Conservation (phyloP, 495 filamentous ascomycete genomes). For the Neurospora intermedia region DNA sequence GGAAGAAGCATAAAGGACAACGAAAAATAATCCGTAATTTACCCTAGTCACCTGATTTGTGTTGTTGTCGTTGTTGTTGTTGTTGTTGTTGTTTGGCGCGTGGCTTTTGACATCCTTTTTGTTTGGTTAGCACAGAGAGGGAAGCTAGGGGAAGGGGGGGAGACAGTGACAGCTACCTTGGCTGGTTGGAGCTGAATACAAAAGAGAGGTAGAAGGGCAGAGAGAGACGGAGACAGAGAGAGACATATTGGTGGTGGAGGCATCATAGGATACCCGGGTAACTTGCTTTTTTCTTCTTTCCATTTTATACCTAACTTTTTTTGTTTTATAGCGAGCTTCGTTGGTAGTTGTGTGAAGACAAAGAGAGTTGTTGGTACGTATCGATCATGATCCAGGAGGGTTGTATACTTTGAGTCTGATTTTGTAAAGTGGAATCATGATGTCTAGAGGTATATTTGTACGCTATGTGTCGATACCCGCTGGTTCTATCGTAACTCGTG, state of each 20-base stretch:
- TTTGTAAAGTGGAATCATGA: background rate
- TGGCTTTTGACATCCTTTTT: background rate
- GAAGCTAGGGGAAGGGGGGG: background rate
- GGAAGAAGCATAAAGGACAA: too few species aligned
- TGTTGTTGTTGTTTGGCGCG: background rate
- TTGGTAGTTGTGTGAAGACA: background rate
- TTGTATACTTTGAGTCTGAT: background rate
- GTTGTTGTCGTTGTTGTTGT: too few species aligned
- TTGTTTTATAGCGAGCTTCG: background rate
- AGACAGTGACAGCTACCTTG: background rate
- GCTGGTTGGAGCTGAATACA: too few species aligned
- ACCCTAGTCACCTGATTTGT: background rate
- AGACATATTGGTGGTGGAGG: background rate
- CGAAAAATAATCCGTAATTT: background rate
- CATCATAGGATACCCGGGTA: slow-evolving; percentile 1
- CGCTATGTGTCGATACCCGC: background rate
- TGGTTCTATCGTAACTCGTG: background rate
- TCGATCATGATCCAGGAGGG: background rate
- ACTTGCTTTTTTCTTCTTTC: background rate
- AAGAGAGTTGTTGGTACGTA: background rate
- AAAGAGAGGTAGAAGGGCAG: too few species aligned
- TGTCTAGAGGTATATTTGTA: background rate
- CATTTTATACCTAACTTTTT: background rate
- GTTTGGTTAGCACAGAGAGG: background rate
- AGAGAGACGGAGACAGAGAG: too few species aligned